A percentile compares a stretch with the other conserved stretches of the same genome.
Conservation (phyloP, 495 filamentous ascomycete genomes). For the Annulohypoxylon nitens region DNA sequence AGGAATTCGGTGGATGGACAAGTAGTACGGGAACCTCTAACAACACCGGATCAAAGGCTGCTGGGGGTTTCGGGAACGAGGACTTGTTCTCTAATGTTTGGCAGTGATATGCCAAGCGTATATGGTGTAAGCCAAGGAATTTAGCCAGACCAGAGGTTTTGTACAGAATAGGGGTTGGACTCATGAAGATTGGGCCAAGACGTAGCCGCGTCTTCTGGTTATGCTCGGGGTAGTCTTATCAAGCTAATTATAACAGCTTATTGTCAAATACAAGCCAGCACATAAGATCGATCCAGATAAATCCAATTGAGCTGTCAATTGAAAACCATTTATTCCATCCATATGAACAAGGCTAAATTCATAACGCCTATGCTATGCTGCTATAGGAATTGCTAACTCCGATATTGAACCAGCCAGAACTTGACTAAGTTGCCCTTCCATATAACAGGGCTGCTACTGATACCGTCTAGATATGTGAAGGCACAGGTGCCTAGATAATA, state of each 20-base stretch:
- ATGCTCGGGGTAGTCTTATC: constrained; percentile 1
- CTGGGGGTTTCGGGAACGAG: constrained; percentile 74
- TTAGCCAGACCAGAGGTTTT: not conserved
- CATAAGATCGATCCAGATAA: constrained; percentile 21
- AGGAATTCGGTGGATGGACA: constrained; percentile 95
- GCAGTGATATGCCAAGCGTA: constrained; percentile 65
- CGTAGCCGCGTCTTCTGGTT: constrained; percentile 8
- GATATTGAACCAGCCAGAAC: constrained; percentile 12
- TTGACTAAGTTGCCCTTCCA: constrained; percentile 6
- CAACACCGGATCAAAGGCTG: constrained; percentile 53
- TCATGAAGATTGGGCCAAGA: constrained; percentile 8
- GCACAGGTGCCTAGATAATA: not conserved
- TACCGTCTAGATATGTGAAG: constrained; percentile 12
- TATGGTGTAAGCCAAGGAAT: not conserved
- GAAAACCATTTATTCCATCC: constrained; percentile 12
- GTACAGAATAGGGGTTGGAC: not conserved
- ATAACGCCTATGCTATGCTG: constrained; percentile 47
- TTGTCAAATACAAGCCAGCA: constrained; percentile 14
- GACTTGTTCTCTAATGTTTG: constrained; percentile 96
- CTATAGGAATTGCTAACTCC: constrained; percentile 26
- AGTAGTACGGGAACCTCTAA: constrained; percentile 67
- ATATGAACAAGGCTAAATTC: constrained; percentile 28
- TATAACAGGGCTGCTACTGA: constrained; percentile 13
- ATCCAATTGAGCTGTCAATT: constrained; percentile 20
- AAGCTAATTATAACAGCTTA: not conserved